phyloP scores from a whole-genome alignment of 371 early-diverging fungal species.

The Cokeromyces recurvatus region DNA sequence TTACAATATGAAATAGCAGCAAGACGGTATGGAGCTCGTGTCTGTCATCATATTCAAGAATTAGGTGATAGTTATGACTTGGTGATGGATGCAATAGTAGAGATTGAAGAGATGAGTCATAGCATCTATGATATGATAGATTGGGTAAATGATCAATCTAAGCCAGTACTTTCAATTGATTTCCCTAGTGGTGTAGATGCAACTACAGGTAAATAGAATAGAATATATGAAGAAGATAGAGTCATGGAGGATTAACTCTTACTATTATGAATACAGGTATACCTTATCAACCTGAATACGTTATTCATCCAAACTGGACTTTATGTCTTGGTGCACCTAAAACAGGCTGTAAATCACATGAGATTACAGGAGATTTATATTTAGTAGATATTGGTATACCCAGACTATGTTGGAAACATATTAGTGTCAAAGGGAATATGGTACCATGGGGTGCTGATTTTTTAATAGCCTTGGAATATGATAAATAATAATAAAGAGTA shows the following conservation, averaged over 20 bases:
- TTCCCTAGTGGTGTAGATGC: slow-evolving; percentile 69
- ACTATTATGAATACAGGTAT: slow-evolving; percentile 21
- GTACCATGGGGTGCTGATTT: slow-evolving; percentile 74
- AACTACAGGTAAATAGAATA: slow-evolving; percentile 24
- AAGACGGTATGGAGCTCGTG: slow-evolving; percentile 28
- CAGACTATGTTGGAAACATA: slow-evolving; percentile 54
- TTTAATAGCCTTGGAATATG: slow-evolving; percentile 62
- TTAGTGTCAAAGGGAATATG: slow-evolving; percentile 52
- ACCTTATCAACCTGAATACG: slow-evolving; percentile 24
- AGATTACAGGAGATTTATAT: slow-evolving; percentile 67
- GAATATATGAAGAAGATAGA: too few species aligned
- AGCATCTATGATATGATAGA: slow-evolving; percentile 61
- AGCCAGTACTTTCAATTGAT: slow-evolving; percentile 67
- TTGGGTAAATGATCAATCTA: slow-evolving; percentile 67
- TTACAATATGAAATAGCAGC: slow-evolving; percentile 43
- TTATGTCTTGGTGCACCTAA: slow-evolving; percentile 75
- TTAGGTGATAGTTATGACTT: slow-evolving; percentile 39
- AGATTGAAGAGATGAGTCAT: slow-evolving; percentile 55
- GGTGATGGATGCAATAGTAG: slow-evolving; percentile 74
- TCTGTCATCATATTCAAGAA: slow-evolving; percentile 11
- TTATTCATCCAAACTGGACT: slow-evolving; percentile 65
- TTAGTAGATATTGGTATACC: slow-evolving; percentile 81
- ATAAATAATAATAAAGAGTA: not conserved
- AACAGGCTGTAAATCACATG: slow-evolving; percentile 49
- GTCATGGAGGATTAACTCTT: too few species aligned